These are phyloP conservation scores for Terfezia boudieri DNA, from an alignment of 495 filamentous ascomycete genomes.

Conservation along the genomic window DNA sequence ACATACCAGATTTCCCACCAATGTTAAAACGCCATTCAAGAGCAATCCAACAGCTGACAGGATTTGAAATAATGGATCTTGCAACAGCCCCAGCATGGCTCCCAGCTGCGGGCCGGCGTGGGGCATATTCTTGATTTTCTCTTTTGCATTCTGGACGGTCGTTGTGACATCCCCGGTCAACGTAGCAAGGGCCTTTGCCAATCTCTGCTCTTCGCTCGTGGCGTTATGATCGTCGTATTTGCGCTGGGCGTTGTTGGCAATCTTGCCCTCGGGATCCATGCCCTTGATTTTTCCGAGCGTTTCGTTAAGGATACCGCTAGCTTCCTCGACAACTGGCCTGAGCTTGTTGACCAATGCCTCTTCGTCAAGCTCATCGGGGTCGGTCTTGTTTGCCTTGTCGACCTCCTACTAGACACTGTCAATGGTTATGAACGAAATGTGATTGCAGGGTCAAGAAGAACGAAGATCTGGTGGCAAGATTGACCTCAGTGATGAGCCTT, in stretches of 20 bases:
- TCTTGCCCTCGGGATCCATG: conserved; percentile 70
- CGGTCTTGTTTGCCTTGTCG: conserved; percentile 56
- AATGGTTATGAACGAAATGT: background rate
- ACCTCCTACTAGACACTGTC: conserved; percentile 31
- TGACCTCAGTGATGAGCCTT: background rate
- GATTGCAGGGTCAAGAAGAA: background rate
- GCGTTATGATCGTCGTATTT: conserved; percentile 62
- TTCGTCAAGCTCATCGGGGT: conserved; percentile 82
- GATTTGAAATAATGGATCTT: conserved; percentile 79
- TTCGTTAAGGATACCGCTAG: conserved; percentile 55
- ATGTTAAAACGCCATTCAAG: conserved; percentile 55
- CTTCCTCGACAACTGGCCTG: conserved; percentile 72
- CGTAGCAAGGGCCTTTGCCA: conserved; percentile 57
- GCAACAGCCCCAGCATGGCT: conserved; percentile 62
- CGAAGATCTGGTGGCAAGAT: background rate
- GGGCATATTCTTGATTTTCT: conserved; percentile 72
- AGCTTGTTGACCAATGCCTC: conserved; percentile 68
- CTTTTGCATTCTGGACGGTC: conserved; percentile 72
- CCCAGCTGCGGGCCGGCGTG: conserved; percentile 86
- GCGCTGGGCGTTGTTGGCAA: conserved; percentile 67
- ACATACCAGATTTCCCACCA: conserved; percentile 44
- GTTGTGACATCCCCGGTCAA: conserved; percentile 37
- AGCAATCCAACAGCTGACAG: conserved; percentile 74
- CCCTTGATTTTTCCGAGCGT: conserved; percentile 78
- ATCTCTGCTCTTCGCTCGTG: conserved; percentile 61